Evolutionary conservation across 495 filamentous ascomycete genomes (phyloP).

Genomic region (Penicillium antarcticum): DNA sequence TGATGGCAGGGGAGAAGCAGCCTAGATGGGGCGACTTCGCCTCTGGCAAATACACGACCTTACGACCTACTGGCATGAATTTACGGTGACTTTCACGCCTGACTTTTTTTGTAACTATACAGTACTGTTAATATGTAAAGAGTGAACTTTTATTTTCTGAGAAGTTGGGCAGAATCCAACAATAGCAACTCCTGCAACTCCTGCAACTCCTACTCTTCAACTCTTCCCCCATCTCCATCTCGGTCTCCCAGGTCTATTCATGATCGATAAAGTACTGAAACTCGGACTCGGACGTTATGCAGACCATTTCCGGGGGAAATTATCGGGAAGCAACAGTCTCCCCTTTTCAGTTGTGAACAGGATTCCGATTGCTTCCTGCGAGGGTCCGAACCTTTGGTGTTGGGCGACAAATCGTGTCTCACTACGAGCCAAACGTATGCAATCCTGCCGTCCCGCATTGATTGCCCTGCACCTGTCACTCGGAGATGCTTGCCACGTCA

Average conservation of each 20-base stretch:
- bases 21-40: not conserved
- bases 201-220: too few species aligned
- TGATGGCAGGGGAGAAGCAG: slow-evolving; percentile 6
- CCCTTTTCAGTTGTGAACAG: slow-evolving; percentile 19
- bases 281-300: not conserved
- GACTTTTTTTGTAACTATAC: too few species aligned
- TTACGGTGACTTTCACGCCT: slow-evolving; percentile 5
- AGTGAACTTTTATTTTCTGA: too few species aligned
- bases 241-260: not conserved
- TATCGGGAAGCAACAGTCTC: slow-evolving; percentile 25
- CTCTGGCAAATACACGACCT: slow-evolving; percentile 17
- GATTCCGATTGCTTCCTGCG: slow-evolving; percentile 18
- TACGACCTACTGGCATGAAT: slow-evolving; percentile 28
- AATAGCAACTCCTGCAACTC: too few species aligned
- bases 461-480: slow-evolving; percentile 12
- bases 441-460: slow-evolving; percentile 33
- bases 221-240: not conserved
- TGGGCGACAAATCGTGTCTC: slow-evolving; percentile 23
- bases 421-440: slow-evolving; percentile 29
- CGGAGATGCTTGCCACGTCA: not conserved
- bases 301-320: slow-evolving; percentile 4
- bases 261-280: not conserved
- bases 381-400: slow-evolving; percentile 17
- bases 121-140: too few species aligned
- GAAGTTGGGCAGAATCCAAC: too few species aligned